Base-by-base conservation (phyloP, 768 basidiomycete genomes). In the Tylopilus sp. region DNA sequence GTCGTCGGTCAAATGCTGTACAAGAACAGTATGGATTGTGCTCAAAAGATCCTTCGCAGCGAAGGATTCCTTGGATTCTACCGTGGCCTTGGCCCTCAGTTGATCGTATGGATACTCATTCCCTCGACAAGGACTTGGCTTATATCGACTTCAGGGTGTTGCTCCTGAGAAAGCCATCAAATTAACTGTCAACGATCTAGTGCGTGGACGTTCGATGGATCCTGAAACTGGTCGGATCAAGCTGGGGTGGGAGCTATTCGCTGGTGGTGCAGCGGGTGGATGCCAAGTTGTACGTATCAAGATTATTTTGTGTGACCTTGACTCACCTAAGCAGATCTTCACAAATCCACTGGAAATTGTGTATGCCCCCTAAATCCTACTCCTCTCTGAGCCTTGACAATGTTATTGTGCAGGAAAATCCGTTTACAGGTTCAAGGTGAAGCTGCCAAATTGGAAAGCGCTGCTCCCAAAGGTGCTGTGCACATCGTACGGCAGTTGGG, bases 111-210 rank as follows among this genome's bases (percentile, higher is more conserved):
- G 57, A 5, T 25, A 15, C 21, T 23, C 43, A 13, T 35, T 42
- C 7, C 26, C 15, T 26, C 25, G 17, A 21, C 17, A 38, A 11
- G n/a, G 31, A 52, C 20, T 33, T 8, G 25, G 22, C 52, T 62
- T 17, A 67, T 25, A 36, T 52, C 18, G 45, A 40, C 23, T 30
- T 47, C 43, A 95, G 92, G 93, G 93, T 53, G 91, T 97, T 44
- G 93, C 93, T 30, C 93, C 93, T 11, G 93, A 97, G 70, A 97
- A 97, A 74, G 97, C 97, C 11, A 97, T 99, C 71, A 99, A 99
- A 69, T 72, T 99, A 54, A 97, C 97, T 2, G 88, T 99, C 43
- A 98, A 98, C 72, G 95, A 97, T 65, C 71, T 95, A 49, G 77
- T 99, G 21, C 85, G 97, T 30, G 76, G 81, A 22, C 80, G 82